Base-by-base conservation (phyloP, 1,284 basidiomycete genomes). In the Sporisorium graminicola region DNA sequence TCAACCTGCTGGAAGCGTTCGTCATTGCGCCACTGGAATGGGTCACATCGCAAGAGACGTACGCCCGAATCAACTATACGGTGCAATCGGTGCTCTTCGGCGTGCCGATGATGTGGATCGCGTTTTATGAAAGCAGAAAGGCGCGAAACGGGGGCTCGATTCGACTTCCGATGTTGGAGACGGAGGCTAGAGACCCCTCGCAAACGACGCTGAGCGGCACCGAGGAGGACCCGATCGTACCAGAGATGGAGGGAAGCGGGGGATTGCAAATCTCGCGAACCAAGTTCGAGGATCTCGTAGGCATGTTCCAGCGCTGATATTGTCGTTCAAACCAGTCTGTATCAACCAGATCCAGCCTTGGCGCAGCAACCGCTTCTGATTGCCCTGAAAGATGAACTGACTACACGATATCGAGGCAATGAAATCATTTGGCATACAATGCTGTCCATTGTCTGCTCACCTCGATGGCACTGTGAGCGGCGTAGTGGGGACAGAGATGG, bases 1-100 rank as follows among this genome's bases (percentile, higher is more conserved):
- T 96, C 88, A 98, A 97, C 84, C 88, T 98, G 50, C 87, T 96
- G 70, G 95, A 98, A 86, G 88, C 89, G 0, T 86, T 94, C 78
- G 87, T 96, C 46, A 88, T 96, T 65, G 93, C 91, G 0, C 95
- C 95, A 14, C 88, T 93, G 52, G 94, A 96, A 93, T 94, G 81
- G 79, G 91, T 88, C 33, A 16, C 51, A 47, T 60, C 76, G n/a
- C 66, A 66, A 33, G 49, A 65, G n/a, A 43, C 62, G 26, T 82
- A 82, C 59, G 72, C 70, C n/a, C 52, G 44, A 18, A 54, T 81
- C 47, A 80, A 81, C 43, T 50, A 68, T 47, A 46, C 47, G 18
- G 67, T 81, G 26, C 79, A 82, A 59, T 64, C 64, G 55, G 58
- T 76, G 31, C 63, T 82, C 37, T 82, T 78, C 52, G 65, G 64